A percentile compares a stretch with the other conserved stretches of the same genome.
phyloP scores from a whole-genome alignment of 2,329 filamentous ascomycete species.

The Bipolaris gigantea region DNA sequence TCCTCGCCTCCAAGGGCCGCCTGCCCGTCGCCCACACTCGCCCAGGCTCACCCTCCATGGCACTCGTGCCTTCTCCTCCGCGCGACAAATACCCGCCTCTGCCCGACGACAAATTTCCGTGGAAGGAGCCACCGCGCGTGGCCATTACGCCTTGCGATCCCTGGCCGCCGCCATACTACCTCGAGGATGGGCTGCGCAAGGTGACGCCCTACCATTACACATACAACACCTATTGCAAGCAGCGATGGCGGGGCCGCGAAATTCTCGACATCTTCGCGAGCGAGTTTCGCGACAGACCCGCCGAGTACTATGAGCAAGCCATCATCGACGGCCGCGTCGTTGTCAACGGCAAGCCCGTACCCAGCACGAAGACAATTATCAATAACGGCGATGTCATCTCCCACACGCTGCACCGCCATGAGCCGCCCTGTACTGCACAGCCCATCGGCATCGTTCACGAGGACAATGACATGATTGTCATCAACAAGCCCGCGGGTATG shows the following conservation, averaged over 20 bases:
- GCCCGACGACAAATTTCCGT: constrained; percentile 41
- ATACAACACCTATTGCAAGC: constrained; percentile 93
- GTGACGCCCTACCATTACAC: constrained; percentile 88
- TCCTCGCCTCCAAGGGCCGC: constrained; percentile 54
- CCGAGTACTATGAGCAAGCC: constrained; percentile 80
- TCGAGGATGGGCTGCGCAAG: constrained; percentile 80
- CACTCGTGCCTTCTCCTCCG: constrained; percentile 42
- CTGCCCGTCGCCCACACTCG: constrained; percentile 28
- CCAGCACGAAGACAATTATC: constrained; percentile 67
- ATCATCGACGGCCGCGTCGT: constrained; percentile 78
- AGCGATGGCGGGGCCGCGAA: constrained; percentile 82
- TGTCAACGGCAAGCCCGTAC: constrained; percentile 74
- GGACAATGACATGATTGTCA: constrained; percentile 89
- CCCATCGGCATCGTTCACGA: constrained; percentile 85
- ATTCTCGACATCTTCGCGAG: constrained; percentile 85
- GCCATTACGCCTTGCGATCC: constrained; percentile 54
- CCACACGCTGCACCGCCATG: constrained; percentile 92
- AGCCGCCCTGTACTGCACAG: constrained; percentile 84
- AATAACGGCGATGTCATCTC: constrained; percentile 90
- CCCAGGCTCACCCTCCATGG: constrained; percentile 46
- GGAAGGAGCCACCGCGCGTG: constrained; percentile 53
- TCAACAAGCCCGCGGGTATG: constrained; percentile 93
- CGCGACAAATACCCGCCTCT: constrained; percentile 37
- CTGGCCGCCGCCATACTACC: constrained; percentile 73
- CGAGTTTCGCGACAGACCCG: constrained; percentile 86